Evolutionary conservation across 2,329 filamentous ascomycete genomes (phyloP), one percentile per base, ranked within the genome.

Genomic region (Clonostachys rosea): DNA sequence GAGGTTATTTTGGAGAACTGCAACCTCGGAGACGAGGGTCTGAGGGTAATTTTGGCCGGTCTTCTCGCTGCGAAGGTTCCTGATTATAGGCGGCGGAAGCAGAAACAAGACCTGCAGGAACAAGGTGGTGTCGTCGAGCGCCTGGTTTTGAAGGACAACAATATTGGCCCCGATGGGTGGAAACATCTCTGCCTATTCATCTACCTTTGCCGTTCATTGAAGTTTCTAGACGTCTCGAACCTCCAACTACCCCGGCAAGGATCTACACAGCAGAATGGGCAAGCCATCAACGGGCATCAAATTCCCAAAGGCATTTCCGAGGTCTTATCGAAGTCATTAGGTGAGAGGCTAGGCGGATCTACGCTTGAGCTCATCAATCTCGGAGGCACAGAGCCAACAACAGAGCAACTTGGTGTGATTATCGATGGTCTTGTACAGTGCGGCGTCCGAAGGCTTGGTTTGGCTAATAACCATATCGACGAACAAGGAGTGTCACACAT

Each of bases 91-190:
- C 76, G 73, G 49, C 71, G 73, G 47, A 80, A 70, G 56, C 70
- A 67, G 17, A 58, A 62, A 8, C 66, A 69, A 18, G 69, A 70
- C 9, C 49, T 64, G 2, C 66, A 69, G 12, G 68, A 75, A 3
- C 75, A 80, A 45, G 80, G 81, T 43, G 91, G 91, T 14, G 83
- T 95, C 2, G 81, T 97, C 5, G 91, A 96, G 68, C 87, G 90
- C 51, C 70, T 99, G 7, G 87, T 89, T 2, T 68, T 99, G 40
- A 96, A 95, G 68, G 90, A 95, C 67, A 97, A 97, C 61, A 92
- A 91, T 58, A 85, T 97, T 50, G 87, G 89, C 0, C 74, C 77
- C 1, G 87, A 95, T 52, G 94, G 92, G 14, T 99, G 94, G 94
- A 91, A 86, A 58, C 84, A 97, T 61, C 84, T 97, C 48, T 87